These are phyloP conservation scores for Solanum okadae DNA, from an alignment of 257 asterid genomes.

Conservation along the genomic window DNA sequence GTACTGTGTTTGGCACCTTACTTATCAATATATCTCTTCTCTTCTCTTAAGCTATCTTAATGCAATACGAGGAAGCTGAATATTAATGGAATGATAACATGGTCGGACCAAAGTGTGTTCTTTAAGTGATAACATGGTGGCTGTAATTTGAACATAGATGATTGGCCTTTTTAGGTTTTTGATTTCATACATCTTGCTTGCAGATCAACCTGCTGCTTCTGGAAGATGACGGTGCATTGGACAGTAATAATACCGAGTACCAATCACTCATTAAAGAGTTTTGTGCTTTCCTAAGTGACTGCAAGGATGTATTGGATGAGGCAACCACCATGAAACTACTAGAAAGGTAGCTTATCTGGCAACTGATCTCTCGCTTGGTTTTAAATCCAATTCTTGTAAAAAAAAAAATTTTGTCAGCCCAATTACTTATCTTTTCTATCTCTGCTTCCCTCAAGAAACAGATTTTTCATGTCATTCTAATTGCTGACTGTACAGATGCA, in stretches of 20 bases:
- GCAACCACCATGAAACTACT: conserved; percentile 93
- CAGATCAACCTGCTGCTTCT: conserved; percentile 81
- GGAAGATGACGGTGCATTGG: conserved; percentile 3
- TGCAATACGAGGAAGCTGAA: background rate
- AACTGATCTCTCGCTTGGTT: background rate
- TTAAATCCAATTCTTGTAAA: background rate
- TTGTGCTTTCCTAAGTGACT: conserved; percentile 86
- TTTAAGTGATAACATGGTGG: background rate
- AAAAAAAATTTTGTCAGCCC: background rate
- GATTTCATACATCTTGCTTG: conserved; percentile 2
- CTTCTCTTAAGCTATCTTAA: background rate
- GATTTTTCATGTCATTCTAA: background rate
- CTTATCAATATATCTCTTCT: background rate
- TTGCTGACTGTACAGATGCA: background rate
- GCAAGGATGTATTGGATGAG: conserved; percentile 95
- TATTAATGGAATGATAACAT: background rate
- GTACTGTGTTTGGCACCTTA: background rate
- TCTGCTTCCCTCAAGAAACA: background rate
- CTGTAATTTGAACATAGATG: background rate
- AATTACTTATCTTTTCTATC: background rate
- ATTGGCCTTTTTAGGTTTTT: background rate
- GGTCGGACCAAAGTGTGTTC: background rate
- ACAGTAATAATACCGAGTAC: conserved; percentile 47
- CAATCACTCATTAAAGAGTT: conserved; percentile 72
- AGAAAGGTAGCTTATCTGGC: conserved; percentile 54